Percentiles rank a stretch among this genome's conserved stretches.
These are phyloP conservation scores for Macrophomina pseudophaseolina DNA, from an alignment of 2,329 filamentous ascomycete genomes.

Conservation along the genomic window DNA sequence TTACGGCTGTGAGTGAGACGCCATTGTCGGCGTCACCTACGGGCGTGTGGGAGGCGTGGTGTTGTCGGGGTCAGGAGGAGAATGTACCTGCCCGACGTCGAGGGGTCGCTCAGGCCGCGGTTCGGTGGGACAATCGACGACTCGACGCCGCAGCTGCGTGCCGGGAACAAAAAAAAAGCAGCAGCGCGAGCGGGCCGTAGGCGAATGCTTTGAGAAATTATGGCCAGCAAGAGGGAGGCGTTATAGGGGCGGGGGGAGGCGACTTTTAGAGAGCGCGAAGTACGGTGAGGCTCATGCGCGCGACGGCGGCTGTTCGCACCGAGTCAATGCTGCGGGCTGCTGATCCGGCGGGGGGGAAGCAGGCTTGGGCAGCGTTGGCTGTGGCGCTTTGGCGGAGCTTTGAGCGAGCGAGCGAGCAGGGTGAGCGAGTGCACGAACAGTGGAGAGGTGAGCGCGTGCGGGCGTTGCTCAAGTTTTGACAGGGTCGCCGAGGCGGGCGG, in stretches of 20 bases:
- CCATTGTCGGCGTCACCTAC: constrained; percentile 10
- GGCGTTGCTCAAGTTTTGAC: constrained; percentile 24
- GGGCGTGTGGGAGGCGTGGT: constrained; percentile 6
- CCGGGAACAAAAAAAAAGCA: constrained; percentile 1
- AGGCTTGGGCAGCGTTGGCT: constrained; percentile 24
- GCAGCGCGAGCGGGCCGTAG: constrained; percentile 15
- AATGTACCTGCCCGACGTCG: constrained; percentile 16
- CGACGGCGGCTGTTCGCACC: constrained; percentile 25
- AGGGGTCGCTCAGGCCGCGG: constrained; percentile 24
- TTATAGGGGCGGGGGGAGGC: constrained; percentile 27
- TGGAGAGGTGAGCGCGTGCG: constrained; percentile 19
- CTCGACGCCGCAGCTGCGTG: constrained; percentile 22
- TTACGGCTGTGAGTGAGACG: constrained; percentile 20
- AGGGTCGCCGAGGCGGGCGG: constrained; percentile 21
- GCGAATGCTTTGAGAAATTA: neutral
- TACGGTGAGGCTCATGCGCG: constrained; percentile 27
- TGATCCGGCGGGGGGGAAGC: constrained; percentile 19
- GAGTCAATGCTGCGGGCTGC: constrained; percentile 26
- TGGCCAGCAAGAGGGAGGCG: constrained; percentile 12
- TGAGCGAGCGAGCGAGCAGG: constrained; percentile 14
- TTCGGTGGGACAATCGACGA: constrained; percentile 19
- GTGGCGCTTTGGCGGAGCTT: constrained; percentile 18
- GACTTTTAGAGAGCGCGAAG: constrained; percentile 25
- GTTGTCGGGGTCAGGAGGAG: constrained; percentile 17
- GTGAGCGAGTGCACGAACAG: constrained; percentile 22